Evolutionary conservation across 495 filamentous ascomycete genomes (phyloP).

Genomic region (Bathelium albidoporum): DNA sequence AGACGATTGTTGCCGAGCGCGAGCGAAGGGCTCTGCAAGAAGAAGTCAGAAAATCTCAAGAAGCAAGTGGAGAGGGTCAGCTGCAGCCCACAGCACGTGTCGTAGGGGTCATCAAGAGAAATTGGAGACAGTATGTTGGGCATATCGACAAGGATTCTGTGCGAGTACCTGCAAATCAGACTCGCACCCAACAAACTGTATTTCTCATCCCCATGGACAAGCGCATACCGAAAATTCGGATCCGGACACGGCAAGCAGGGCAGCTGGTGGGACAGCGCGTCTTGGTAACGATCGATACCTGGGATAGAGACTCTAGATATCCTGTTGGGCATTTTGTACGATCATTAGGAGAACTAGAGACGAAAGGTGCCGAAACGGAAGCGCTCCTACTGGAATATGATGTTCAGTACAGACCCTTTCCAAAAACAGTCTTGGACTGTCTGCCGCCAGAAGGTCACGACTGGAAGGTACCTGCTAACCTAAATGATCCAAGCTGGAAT

Average conservation of each 20-base stretch:
- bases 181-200: conserved; percentile 77
- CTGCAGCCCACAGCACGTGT: conserved; percentile 87
- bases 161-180: conserved; percentile 55
- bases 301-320: conserved; percentile 86
- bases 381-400: conserved; percentile 90
- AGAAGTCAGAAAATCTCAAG: conserved; percentile 78
- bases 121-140: conserved; percentile 96
- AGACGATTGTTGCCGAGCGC: conserved; percentile 68
- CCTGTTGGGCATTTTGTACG: conserved; percentile 90
- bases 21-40: conserved; percentile 80
- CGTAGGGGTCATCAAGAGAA: conserved; percentile 84
- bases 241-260: conserved; percentile 79
- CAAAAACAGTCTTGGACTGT: conserved; percentile 88
- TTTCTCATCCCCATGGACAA: conserved; percentile 98
- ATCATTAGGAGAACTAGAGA: conserved; percentile 85
- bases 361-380: conserved; percentile 92
- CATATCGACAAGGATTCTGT: conserved; percentile 84
- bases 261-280: conserved; percentile 85
- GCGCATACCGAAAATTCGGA: conserved; percentile 85
- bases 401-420: conserved; percentile 95
- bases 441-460: conserved; percentile 84
- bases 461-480: conserved; percentile 76
- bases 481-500: conserved; percentile 72
- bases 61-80: conserved; percentile 62
- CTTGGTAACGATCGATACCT: conserved; percentile 89